A percentile compares a stretch with the other conserved stretches of the same genome.
Conservation (phyloP, 2,329 filamentous ascomycete species). For the Apiospora kogelbergensis region DNA sequence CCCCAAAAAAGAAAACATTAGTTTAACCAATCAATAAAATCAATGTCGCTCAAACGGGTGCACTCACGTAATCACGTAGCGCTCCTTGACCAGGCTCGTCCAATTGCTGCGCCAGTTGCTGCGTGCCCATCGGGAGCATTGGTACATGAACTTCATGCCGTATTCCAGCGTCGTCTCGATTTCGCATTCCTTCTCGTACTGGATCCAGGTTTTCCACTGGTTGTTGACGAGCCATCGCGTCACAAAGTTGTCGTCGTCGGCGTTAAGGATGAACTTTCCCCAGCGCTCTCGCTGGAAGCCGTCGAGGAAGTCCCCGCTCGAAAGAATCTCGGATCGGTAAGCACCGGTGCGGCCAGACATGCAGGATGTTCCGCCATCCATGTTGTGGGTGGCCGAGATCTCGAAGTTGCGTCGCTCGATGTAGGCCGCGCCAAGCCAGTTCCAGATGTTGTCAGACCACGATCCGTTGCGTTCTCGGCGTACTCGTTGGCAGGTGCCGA, state of each 20-base stretch:
- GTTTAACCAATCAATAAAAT: background rate
- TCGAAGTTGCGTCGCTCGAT: constrained; percentile 95
- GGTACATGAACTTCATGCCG: constrained; percentile 83
- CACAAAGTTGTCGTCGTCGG: constrained; percentile 98
- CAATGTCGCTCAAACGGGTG: background rate
- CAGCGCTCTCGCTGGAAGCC: constrained; percentile 91
- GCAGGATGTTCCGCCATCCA: constrained; percentile 94
- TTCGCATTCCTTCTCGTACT: constrained; percentile 88
- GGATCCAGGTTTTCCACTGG: constrained; percentile 91
- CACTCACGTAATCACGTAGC: constrained; percentile 84
- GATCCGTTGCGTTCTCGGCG: constrained; percentile 65
- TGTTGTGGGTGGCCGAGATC: constrained; percentile 90
- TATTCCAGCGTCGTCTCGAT: constrained; percentile 92
- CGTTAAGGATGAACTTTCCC: constrained; percentile 86
- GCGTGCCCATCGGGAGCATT: constrained; percentile 91
- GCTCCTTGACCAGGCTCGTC: constrained; percentile 82
- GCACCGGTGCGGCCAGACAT: constrained; percentile 93
- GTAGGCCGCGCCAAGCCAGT: constrained; percentile 89
- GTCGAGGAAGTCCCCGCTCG: constrained; percentile 80
- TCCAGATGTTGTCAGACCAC: constrained; percentile 67
- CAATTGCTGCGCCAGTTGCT: constrained; percentile 98
- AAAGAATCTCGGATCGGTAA: constrained; percentile 85
- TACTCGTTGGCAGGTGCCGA: constrained; percentile 88
- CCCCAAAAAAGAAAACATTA: constrained; percentile 11
- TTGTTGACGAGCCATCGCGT: constrained; percentile 93